These are phyloP conservation scores for Zoysia matrella DNA, from an alignment of 202 grass and related monocot species.

Conservation along the genomic window DNA sequence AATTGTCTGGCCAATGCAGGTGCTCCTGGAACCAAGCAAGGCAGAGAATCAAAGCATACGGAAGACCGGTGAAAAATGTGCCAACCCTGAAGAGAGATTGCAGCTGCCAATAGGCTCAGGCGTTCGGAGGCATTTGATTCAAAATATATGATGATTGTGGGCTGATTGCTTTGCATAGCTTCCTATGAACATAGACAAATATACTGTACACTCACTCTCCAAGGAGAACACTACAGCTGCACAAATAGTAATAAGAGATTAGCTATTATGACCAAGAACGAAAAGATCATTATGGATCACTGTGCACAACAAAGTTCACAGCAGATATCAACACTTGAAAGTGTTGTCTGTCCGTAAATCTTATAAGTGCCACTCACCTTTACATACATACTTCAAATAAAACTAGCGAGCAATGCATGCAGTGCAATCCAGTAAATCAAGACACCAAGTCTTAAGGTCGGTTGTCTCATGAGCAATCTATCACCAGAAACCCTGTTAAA, in stretches of 20 bases:
- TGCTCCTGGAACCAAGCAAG: constrained; percentile 10
- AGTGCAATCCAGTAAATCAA: constrained; percentile 83
- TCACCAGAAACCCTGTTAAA: constrained; percentile 93
- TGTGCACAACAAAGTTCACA: constrained; percentile 9
- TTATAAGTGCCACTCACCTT: constrained; percentile 32
- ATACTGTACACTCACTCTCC: constrained; percentile 48
- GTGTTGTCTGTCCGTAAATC: neutral
- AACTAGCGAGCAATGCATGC: constrained; percentile 86
- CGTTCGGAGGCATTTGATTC: constrained; percentile 21
- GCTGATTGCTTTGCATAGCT: constrained; percentile 38
- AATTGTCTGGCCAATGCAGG: neutral
- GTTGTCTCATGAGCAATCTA: constrained; percentile 95
- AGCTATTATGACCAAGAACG: neutral
- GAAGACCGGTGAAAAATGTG: neutral
- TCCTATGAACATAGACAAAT: constrained; percentile 42
- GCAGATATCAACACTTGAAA: constrained; percentile 11
- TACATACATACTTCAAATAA: constrained; percentile 73
- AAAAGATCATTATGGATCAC: neutral
- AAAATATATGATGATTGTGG: constrained; percentile 29
- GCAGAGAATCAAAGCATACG: neutral
- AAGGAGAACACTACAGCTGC: constrained; percentile 48
- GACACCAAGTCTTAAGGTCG: constrained; percentile 72
- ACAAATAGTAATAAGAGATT: constrained; percentile 19
- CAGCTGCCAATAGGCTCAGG: constrained; percentile 25
- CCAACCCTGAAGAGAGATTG: neutral